Base-by-base conservation (phyloP, 192 early-diverging fungal species). In the Pilaira anomala region DNA sequence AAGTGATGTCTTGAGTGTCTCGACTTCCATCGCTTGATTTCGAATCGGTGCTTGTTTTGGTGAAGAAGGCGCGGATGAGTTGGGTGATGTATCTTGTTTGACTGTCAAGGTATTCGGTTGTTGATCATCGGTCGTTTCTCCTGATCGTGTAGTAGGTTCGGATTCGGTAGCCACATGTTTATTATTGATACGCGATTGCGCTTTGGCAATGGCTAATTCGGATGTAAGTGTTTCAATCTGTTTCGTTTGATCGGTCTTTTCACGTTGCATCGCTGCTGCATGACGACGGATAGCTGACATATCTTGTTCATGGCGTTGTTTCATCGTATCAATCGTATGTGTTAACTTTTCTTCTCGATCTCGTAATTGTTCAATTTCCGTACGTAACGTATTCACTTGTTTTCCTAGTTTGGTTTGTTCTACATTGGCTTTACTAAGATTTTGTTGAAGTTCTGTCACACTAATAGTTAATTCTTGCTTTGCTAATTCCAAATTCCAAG, bases 261-360 rank as follows among this genome's bases (percentile, higher is more conserved):
- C 88, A 55, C 84, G 79, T 60, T 88, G 84, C 13, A 89, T 53
- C 5, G 70, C 65, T 26, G 76, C 75, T 21, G 67, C 49, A 41
- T 77, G 80, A 28, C 81, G 85, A 11, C 87, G 83, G 70, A 84
- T 66, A 19, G 68, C 60, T 1, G 69, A 25, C 59, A 87, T 80
- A 13, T 89, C 87, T 49, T 89, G 82, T 55, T 90, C 88, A 39
- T 82, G 83, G 18, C 83, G 78, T 29, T 66, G 58, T 40, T 87
- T 88, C 11, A 76, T 63, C 18, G 74, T 69, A 40, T 75, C 73
- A 1, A 88, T 58, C n/a, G 74, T 65, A 12, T 49, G 11, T 4
- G 67, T 71, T 9, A 81, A 51, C 49, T 76, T 79, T 30, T 80
- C 81, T 58, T 87, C 85, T 60, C 68, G 76, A 65, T 71, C 78